Conservation (phyloP, 352 stramenopile species). For the Pythium sukuiense region DNA sequence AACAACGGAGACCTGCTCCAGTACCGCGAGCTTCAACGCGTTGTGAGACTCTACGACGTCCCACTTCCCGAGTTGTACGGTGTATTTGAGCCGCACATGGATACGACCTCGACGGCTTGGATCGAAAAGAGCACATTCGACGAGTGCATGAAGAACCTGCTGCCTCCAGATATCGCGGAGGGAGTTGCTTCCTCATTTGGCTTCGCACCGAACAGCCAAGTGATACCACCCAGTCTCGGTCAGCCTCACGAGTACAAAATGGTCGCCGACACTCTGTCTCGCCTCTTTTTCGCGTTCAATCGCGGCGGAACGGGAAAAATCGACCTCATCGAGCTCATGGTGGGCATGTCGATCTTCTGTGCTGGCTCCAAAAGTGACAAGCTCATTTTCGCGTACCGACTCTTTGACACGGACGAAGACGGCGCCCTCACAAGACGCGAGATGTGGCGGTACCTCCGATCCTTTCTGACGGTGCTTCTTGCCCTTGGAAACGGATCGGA, state of each 20-base stretch:
- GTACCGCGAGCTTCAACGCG: constrained; percentile 77
- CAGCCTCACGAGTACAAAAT: constrained; percentile 75
- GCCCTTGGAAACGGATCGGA: constrained; percentile 91
- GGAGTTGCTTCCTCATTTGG: constrained; percentile 63
- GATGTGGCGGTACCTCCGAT: constrained; percentile 92
- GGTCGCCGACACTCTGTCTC: constrained; percentile 68
- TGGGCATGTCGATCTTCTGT: constrained; percentile 92
- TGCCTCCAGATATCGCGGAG: constrained; percentile 50
- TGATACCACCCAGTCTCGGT: constrained; percentile 60
- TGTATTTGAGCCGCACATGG: constrained; percentile 75
- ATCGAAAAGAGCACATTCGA: constrained; percentile 87
- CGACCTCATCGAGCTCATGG: constrained; percentile 91
- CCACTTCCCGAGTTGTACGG: constrained; percentile 66
- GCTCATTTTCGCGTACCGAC: constrained; percentile 84
- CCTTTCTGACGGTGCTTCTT: constrained; percentile 94
- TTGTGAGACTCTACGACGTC: constrained; percentile 72
- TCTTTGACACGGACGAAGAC: constrained; percentile 92
- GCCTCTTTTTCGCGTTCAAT: constrained; percentile 88
- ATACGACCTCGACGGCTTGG: constrained; percentile 40
- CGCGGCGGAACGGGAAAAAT: constrained; percentile 82
- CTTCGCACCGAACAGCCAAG: constrained; percentile 55
- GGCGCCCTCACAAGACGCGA: constrained; percentile 89
- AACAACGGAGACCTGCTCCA: constrained; percentile 85
- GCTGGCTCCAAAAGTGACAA: constrained; percentile 96
- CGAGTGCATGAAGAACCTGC: constrained; percentile 57